These are phyloP conservation scores for Citrus sp. DNA, from an alignment of 345 rosid genomes.

Conservation along the genomic window DNA sequence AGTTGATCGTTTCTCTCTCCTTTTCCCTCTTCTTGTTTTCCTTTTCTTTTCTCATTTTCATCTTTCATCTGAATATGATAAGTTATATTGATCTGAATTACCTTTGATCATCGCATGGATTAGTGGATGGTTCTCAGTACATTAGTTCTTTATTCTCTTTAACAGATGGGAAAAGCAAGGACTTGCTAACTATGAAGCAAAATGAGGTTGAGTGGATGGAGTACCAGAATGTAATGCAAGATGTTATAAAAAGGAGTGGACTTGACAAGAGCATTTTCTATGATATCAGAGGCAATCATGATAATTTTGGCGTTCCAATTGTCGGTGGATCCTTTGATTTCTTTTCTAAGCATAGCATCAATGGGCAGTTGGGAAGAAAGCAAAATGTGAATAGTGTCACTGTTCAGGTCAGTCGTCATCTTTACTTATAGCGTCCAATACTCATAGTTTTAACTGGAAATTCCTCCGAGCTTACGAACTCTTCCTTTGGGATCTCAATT, in stretches of 20 bases:
- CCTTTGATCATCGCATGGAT: background rate
- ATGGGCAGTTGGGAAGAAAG: slow-evolving; percentile 59
- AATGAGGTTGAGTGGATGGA: slow-evolving; percentile 83
- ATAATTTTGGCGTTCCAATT: slow-evolving; percentile 78
- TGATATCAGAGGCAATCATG: slow-evolving; percentile 96
- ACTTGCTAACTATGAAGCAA: slow-evolving; percentile 77
- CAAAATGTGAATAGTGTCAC: slow-evolving; percentile 58
- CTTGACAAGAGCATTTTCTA: slow-evolving; percentile 68
- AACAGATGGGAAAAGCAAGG: slow-evolving; percentile 90
- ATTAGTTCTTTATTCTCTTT: slow-evolving; percentile 13
- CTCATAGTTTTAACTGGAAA: background rate
- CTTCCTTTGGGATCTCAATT: background rate
- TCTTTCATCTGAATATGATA: background rate
- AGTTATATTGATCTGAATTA: slow-evolving; percentile 5
- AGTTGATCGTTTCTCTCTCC: background rate
- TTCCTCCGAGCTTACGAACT: background rate
- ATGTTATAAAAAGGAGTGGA: slow-evolving; percentile 61
- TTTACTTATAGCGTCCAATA: background rate
- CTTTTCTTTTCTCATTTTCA: background rate
- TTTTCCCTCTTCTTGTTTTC: no score
- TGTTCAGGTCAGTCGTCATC: slow-evolving; percentile 56
- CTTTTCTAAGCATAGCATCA: slow-evolving; percentile 82
- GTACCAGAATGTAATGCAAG: slow-evolving; percentile 68
- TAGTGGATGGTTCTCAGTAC: background rate
- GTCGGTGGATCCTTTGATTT: slow-evolving; percentile 66